Evolutionary conservation across 768 basidiomycete species (phyloP), one percentile per base, ranked within the genome.

Genomic region (Tricholoma bakamatsutake): DNA sequence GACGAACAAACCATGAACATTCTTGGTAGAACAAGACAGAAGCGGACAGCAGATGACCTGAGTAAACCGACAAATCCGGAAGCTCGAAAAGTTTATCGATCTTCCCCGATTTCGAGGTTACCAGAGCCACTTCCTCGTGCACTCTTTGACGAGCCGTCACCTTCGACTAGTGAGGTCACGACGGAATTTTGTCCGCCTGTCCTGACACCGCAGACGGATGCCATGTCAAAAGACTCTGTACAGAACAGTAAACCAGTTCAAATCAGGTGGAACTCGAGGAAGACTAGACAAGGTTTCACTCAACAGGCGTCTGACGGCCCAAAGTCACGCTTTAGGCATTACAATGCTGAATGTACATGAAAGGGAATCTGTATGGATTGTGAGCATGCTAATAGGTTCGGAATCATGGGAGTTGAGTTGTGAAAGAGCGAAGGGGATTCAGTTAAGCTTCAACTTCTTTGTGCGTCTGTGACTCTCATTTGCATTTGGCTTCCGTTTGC

Each of bases 401-500:
- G 28, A 17, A 47, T 31, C 21, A 45, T 45, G 43, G 13, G 8
- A 13, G 45, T 27, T 8, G 13, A 8, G 43, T 3, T 24, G 3
- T n/a, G 8, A 9, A 48, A 28, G 40, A 42, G 9, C 18, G 40
- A 9, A 40, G 40, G 5, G 40, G 10, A 30, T n/a, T 48, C 46
- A 48, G 46, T 48, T 48, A 4, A 47, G 46, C 28, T 30, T 28
- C 28, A 47, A n/a, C 46, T 47, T 47, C 8, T 43, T 21, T 13
- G 18, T 47, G 46, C 46, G 46, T 15, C 46, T 47, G 50, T 28
- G 39, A 50, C 42, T 45, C 30, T 51, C 50, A 42, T 48, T 24
- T n/a, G 17, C 15, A 34, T 2, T 34, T 5, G 13, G 46, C 27
- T 56, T 56, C 28, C 55, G 48, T 33, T 64, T 64, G 13, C 52